These are phyloP conservation scores for Huntiella omanensis DNA, from an alignment of 2,329 filamentous ascomycete species.

Conservation along the genomic window DNA sequence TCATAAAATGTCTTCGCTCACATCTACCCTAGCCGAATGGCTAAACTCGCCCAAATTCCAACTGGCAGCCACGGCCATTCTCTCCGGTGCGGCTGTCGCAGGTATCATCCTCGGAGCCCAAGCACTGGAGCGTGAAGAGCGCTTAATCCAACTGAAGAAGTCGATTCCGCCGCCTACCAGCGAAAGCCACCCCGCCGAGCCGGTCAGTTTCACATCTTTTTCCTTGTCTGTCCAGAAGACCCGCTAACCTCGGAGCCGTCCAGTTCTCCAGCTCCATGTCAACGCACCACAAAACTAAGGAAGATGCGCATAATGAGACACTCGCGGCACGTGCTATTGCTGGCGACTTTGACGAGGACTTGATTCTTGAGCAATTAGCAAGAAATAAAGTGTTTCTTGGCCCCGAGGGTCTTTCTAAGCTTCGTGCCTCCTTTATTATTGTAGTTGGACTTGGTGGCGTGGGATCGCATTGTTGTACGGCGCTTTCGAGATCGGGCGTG, in stretches of 20 bases:
- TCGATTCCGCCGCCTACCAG: constrained; percentile 30
- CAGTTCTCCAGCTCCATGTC: constrained; percentile 45
- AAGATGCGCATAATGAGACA: constrained; percentile 39
- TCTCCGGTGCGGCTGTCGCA: constrained; percentile 41
- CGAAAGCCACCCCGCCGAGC: constrained; percentile 8
- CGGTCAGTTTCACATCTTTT: constrained; percentile 5
- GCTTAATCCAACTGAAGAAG: constrained; percentile 36
- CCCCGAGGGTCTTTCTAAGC: constrained; percentile 57
- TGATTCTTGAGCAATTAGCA: constrained; percentile 86
- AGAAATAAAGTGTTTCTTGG: constrained; percentile 83
- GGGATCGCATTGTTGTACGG: constrained; percentile 74
- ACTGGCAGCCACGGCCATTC: constrained; percentile 50
- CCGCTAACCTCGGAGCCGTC: constrained; percentile 11
- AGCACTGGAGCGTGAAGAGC: constrained; percentile 33
- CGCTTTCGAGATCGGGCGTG: constrained; percentile 76
- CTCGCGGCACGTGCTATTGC: constrained; percentile 41
- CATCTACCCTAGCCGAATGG: constrained; percentile 9
- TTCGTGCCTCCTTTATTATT: constrained; percentile 68
- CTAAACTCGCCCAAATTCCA: constrained; percentile 31
- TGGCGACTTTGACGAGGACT: constrained; percentile 52
- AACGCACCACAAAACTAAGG: constrained; percentile 34
- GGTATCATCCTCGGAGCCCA: constrained; percentile 44
- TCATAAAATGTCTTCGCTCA: constrained; percentile 8
- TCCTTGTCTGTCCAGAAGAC: neutral
- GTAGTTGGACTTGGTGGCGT: constrained; percentile 90